Evolutionary conservation across 2,329 filamentous ascomycete species (phyloP).

Genomic region (Xylariaceae sp.): DNA sequence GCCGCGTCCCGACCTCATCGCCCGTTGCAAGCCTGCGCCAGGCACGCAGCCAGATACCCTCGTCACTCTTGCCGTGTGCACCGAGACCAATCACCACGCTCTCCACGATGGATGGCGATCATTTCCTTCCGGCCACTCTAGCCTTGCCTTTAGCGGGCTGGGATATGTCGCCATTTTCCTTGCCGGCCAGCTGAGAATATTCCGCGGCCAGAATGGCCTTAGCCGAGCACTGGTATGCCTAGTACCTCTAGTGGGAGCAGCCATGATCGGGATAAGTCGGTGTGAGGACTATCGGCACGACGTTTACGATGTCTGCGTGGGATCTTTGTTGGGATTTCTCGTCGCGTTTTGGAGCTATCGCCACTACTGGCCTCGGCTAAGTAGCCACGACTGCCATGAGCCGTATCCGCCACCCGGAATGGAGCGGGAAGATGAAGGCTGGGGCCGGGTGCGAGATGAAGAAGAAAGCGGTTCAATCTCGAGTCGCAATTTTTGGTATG

Average conservation of each 20-base stretch:
- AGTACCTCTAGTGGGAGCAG: slow-evolving; percentile 56
- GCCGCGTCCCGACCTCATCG: slow-evolving; percentile 59
- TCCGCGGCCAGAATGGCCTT: slow-evolving; percentile 48
- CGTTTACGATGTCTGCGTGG: slow-evolving; percentile 63
- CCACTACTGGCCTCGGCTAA: slow-evolving; percentile 57
- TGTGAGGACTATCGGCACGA: slow-evolving; percentile 69
- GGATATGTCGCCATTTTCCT: slow-evolving; percentile 70
- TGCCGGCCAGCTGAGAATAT: slow-evolving; percentile 61
- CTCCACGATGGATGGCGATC: slow-evolving; percentile 81
- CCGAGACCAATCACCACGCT: slow-evolving; percentile 61
- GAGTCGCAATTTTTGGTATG: slow-evolving; percentile 33
- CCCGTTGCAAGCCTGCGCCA: slow-evolving; percentile 70
- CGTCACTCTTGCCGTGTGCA: slow-evolving; percentile 67
- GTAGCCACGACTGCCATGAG: slow-evolving; percentile 50
- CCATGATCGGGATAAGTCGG: slow-evolving; percentile 64
- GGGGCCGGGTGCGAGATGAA: slow-evolving; percentile 49
- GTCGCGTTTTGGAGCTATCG: slow-evolving; percentile 64
- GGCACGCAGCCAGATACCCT: slow-evolving; percentile 48
- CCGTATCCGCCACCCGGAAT: slow-evolving; percentile 50
- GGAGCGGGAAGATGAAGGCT: slow-evolving; percentile 33
- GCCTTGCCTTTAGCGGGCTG: slow-evolving; percentile 73
- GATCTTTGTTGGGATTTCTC: slow-evolving; percentile 55
- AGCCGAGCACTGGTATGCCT: slow-evolving; percentile 55
- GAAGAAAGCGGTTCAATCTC: slow-evolving; percentile 43
- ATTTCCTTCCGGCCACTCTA: slow-evolving; percentile 77